Percentiles rank a stretch among this genome's conserved stretches.
These are phyloP conservation scores for Amaranthus hypochondriacus DNA, from an alignment of 148 eudicot genomes.

Conservation along the genomic window DNA sequence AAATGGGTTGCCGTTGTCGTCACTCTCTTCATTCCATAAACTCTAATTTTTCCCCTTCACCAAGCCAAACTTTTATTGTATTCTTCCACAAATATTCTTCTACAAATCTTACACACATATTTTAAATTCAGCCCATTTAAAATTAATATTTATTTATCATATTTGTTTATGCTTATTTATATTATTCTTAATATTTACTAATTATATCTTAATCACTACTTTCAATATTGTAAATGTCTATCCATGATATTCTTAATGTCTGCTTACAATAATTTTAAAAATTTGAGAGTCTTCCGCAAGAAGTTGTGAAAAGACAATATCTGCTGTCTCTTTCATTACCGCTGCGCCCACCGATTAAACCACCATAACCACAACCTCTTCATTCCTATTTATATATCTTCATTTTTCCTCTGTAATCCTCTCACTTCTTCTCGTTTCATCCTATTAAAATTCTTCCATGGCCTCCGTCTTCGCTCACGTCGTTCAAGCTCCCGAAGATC, in stretches of 20 bases:
- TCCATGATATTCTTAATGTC: too few species aligned
- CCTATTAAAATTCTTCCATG: constrained; percentile 10
- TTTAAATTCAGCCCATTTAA: too few species aligned
- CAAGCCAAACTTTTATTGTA: not conserved
- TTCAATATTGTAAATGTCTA: too few species aligned
- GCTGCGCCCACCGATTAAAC: not conserved
- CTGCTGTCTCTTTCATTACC: not conserved
- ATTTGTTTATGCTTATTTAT: too few species aligned
- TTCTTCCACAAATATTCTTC: not conserved
- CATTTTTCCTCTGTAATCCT: not conserved
- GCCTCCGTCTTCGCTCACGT: constrained; percentile 51
- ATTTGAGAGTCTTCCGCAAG: too few species aligned
- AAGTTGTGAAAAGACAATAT: too few species aligned
- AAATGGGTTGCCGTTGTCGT: not conserved
- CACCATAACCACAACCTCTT: not conserved
- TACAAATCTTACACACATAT: too few species aligned
- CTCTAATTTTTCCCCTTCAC: constrained; percentile 1
- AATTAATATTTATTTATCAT: too few species aligned
- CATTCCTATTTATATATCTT: not conserved
- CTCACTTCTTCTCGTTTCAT: not conserved
- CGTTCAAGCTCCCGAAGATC: constrained; percentile 75
- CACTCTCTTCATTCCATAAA: too few species aligned
- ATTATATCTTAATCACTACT: too few species aligned
- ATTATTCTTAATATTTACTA: too few species aligned
- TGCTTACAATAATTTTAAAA: too few species aligned